Evolutionary conservation across 2,329 filamentous ascomycete genomes (phyloP), one percentile per base, ranked within the genome.

Genomic region (Alternaria infectoria): DNA sequence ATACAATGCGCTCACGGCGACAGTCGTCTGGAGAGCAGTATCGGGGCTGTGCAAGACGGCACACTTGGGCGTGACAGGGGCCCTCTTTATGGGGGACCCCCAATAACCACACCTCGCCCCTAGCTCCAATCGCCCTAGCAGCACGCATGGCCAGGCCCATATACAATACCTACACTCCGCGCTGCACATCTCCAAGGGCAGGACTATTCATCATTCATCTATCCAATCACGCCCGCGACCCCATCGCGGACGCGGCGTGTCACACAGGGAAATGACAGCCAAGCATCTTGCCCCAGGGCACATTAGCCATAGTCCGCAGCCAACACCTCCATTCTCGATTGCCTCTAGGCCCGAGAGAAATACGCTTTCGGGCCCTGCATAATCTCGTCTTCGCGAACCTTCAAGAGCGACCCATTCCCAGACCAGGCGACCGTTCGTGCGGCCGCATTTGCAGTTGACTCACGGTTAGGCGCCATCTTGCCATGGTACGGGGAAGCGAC

Each of bases 71-170:
- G 62, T 52, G 69, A 70, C 74, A 73, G 69, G 74, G 74, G 63
- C 65, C 65, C 62, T 68, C 69, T 72, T 69, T 69, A 58, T 59
- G 59, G 59, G 68, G 70, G 61, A 23, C 32, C 44, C 46, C 59
- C 52, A 25, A 43, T 32, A n/a, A 13, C 32, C 36, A 59, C 46
- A 64, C 65, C 67, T 65, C 55, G 60, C 68, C 61, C 59, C 71
- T 74, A 74, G 71, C 64, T 71, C 50, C 25, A 59, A 65, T 49
- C 15, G 73, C 65, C 61, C 66, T 75, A 74, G 69, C 61, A 43
- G 23, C 36, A 43, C 54, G 68, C 59, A 66, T 62, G 70, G 71
- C 71, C 72, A 69, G 68, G 62, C 69, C 62, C 64, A 32, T 66
- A 64, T 65, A 65, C 64, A 67, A 60, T 66, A 62, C 49, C 28